Evolutionary conservation across 2,329 filamentous ascomycete species (phyloP), one percentile per base, ranked within the genome.

Genomic region (Emmonsiellopsis sp.): DNA sequence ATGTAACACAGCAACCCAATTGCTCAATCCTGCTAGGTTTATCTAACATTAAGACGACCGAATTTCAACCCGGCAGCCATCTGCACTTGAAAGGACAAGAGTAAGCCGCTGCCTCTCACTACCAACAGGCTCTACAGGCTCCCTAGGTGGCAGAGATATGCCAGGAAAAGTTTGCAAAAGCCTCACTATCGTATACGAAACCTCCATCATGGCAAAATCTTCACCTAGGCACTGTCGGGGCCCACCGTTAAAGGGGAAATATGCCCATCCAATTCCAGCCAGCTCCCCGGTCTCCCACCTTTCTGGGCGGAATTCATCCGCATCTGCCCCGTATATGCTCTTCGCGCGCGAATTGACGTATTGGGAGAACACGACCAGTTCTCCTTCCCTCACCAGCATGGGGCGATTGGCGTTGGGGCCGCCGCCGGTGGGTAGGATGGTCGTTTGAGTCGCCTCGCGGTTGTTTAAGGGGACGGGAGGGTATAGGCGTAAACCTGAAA

Each of bases 351-450:
- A 74, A 69, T 77, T 60, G 33, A 58, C 57, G 48, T 68, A 65
- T 14, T 60, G 55, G 3, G 54, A 56, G 50, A 60, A 64, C 1
- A 56, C 58, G 11, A 70, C 60, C 0, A 56, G 44, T 13, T 58
- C 57, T 9, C 64, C 64, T 42, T 63, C 64, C 6, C 56, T 57
- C 5, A 69, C 56, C 27, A 63, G 60, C 7, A 69, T 58, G 9
- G 65, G 65, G 2, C 58, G 55, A 2, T 61, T 54, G 4, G 60
- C 62, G 64, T 84, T 78, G 1, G 78, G 75, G 0, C 85, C 84
- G 51, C 83, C 84, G 55, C 84, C 65, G 6, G 55, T 57, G 10
- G 68, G 69, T 52, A 73, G 58, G 3, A 63, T 65, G 3, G 71
- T 73, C 39, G 68, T 69, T 14, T 56, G 55, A n/a, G 63, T 57